Evolutionary conservation across 306 rosid genomes (phyloP), one percentile per base, ranked within the genome.

Genomic region (Psophocarpus tetragonolobus): DNA sequence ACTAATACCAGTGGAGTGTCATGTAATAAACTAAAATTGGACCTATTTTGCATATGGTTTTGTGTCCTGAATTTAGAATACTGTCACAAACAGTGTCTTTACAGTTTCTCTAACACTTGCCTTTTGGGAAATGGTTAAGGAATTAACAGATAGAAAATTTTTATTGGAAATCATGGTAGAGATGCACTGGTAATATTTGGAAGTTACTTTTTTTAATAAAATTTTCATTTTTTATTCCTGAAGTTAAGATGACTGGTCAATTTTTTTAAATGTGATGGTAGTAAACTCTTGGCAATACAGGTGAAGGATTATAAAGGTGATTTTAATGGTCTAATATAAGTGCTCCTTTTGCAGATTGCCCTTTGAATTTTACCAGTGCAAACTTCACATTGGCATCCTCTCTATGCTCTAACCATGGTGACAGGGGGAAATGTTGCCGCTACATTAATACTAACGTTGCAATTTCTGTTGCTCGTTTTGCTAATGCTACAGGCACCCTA

Each of bases 401-500:
- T 66, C 30, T 90, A 60, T 95, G 99, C 87, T 88, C 91, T 20
- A 69, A 80, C 80, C 84, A 73, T 13, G 81, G 82, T 54, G 89
- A 91, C 71, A 84, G 99, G 64, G 97, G 96, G 73, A 90, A 90
- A 56, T 95, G 99, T 79, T 95, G 99, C 87, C 99, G 99, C 82
- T 90, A 88, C 80, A 88, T 95, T 60, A 95, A 95, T 83, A 96
- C 98, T 73, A 84, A 89, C 15, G 63, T 90, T 82, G 97, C 99
- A 33, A 80, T 95, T 77, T 91, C 97, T 58, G 80, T 95, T 77
- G 91, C 96, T 56, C 92, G 82, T 73, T 87, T 85, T 77, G 97
- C 97, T 79, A 95, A 91, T 85, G 83, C 78, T 65, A 90, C 99
- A 33, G 81, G 94, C 76, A 83, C 81, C 81, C 87, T 95, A 11